Conservation (phyloP, 352 stramenopile species). For the Blastocystis sp. region DNA sequence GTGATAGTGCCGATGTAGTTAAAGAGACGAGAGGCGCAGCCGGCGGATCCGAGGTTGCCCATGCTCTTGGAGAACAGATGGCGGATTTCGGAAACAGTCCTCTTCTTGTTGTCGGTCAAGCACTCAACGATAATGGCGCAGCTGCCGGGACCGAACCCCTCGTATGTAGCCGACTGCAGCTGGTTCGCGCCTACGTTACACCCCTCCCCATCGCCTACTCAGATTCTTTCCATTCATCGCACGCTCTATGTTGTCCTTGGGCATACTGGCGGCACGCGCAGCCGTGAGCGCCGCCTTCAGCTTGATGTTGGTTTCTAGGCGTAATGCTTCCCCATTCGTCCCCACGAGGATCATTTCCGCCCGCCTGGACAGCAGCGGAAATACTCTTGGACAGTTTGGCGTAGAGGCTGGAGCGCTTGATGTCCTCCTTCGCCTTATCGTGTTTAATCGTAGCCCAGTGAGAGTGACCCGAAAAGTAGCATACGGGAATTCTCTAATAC, state of each 20-base stretch:
- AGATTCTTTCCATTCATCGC: slow-evolving; percentile 61
- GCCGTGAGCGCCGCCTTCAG: slow-evolving; percentile 60
- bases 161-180: slow-evolving; percentile 52
- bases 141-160: slow-evolving; percentile 63
- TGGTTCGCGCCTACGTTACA: slow-evolving; percentile 41
- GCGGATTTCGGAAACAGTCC: slow-evolving; percentile 61
- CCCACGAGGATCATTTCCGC: slow-evolving; percentile 48
- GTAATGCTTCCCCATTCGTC: neutral
- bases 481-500: slow-evolving; percentile 12
- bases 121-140: slow-evolving; percentile 68
- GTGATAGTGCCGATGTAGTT: slow-evolving; percentile 66
- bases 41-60: slow-evolving; percentile 30
- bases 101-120: slow-evolving; percentile 68
- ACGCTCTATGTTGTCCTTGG: slow-evolving; percentile 68
- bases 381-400: slow-evolving; percentile 66
- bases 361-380: slow-evolving; percentile 45
- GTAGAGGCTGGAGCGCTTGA: slow-evolving; percentile 56
- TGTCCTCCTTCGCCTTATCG: slow-evolving; percentile 66
- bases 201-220: neutral
- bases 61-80: slow-evolving; percentile 65
- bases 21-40: slow-evolving; percentile 59
- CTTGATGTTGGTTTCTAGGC: slow-evolving; percentile 62
- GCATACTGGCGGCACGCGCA: slow-evolving; percentile 51
- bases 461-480: slow-evolving; percentile 68
- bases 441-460: slow-evolving; percentile 69